A percentile compares a stretch with the other conserved stretches of the same genome.
These are phyloP conservation scores for Glomus cerebriforme DNA, from an alignment of 192 early-diverging fungal genomes.

Conservation along the genomic window DNA sequence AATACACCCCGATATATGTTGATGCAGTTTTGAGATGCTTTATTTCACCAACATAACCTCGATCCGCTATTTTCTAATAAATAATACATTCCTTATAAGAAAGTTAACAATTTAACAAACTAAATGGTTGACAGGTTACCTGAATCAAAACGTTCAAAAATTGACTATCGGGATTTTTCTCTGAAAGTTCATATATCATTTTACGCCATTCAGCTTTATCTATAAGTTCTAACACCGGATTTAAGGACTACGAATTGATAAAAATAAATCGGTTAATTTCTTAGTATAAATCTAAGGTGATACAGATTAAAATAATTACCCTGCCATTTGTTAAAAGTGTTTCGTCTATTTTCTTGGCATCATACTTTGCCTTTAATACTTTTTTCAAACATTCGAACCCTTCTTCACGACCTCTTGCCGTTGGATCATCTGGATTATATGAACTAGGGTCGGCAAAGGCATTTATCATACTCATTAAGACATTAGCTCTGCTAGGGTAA, in stretches of 20 bases:
- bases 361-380: slow-evolving; percentile 16
- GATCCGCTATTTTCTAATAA: slow-evolving; percentile 59
- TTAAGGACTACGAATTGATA: background rate
- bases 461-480: background rate
- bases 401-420: background rate
- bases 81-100: background rate
- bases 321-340: background rate
- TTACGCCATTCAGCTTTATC: slow-evolving; percentile 64
- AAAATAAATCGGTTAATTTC: background rate
- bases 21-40: slow-evolving; percentile 66
- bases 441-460: background rate
- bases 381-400: slow-evolving; percentile 3
- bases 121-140: slow-evolving; percentile 28
- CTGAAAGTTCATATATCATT: slow-evolving; percentile 67
- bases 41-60: slow-evolving; percentile 67
- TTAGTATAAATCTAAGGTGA: background rate
- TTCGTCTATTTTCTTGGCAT: background rate
- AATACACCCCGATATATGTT: slow-evolving; percentile 66
- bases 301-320: background rate
- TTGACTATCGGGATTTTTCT: slow-evolving; percentile 58
- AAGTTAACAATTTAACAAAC: background rate
- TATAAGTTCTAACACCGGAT: slow-evolving; percentile 43
- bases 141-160: slow-evolving; percentile 68
- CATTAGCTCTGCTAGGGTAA: background rate
- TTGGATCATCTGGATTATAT: background rate